These are phyloP conservation scores for Blastobotrys americana DNA, from an alignment of 805 yeast genomes.

Conservation along the genomic window DNA sequence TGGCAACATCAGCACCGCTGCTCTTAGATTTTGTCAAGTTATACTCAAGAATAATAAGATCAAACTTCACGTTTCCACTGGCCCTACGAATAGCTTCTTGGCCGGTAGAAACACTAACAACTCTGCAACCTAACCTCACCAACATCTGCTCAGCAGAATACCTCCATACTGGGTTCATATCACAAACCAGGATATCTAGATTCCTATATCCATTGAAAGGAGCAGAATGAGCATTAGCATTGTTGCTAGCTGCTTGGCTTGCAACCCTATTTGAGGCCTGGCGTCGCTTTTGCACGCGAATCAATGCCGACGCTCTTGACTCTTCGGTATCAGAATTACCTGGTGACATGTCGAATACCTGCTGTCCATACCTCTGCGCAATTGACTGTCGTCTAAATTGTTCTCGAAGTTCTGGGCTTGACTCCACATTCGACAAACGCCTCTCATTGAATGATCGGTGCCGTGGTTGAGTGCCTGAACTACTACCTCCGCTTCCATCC, in stretches of 20 bases:
- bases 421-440: constrained; percentile 18
- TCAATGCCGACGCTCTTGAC: constrained; percentile 40
- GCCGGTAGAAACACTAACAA: constrained; percentile 67
- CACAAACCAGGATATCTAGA: constrained; percentile 73
- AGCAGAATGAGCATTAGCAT: no score
- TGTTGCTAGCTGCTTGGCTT: constrained; percentile 5
- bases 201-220: constrained; percentile 18
- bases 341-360: constrained; percentile 32
- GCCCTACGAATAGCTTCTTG: constrained; percentile 77
- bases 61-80: constrained; percentile 78
- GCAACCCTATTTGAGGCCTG: constrained; percentile 40
- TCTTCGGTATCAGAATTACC: constrained; percentile 64
- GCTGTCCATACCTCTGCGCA: constrained; percentile 8
- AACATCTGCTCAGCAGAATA: constrained; percentile 57
- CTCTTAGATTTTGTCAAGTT: constrained; percentile 47
- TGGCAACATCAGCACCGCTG: constrained; percentile 69
- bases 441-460: constrained; percentile 4
- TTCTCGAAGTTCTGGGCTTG: constrained; percentile 21
- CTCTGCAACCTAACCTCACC: constrained; percentile 68
- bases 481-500: constrained; percentile 6
- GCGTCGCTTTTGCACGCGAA: constrained; percentile 40
- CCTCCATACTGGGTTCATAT: constrained; percentile 76
- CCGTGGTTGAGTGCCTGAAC: constrained; percentile 3
- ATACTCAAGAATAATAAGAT: constrained; percentile 70
- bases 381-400: constrained; percentile 15